Evolutionary conservation across 2,329 filamentous ascomycete species (phyloP).

Genomic region (Sclerotinia trifoliorum): DNA sequence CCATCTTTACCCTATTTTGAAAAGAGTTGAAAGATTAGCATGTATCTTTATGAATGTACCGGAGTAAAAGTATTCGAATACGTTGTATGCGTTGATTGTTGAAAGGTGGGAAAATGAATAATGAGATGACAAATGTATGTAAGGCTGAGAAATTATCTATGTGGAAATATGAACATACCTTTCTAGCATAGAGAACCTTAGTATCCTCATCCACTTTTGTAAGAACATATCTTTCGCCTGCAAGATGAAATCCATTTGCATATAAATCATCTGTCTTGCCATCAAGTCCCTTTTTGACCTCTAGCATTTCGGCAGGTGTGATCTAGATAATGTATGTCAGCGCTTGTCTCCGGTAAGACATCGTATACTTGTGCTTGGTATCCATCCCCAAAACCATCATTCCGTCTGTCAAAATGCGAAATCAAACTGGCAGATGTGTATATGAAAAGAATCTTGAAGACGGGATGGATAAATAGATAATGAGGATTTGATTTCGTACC

Average conservation of each 20-base stretch:
- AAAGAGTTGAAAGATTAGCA: constrained; percentile 9
- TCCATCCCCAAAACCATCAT: neutral
- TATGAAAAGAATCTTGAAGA: neutral
- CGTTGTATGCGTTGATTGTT: neutral
- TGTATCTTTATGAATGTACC: neutral
- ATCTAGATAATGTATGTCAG: constrained; percentile 44
- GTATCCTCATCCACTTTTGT: constrained; percentile 73
- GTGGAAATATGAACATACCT: constrained; percentile 48
- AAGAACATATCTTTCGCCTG: constrained; percentile 74
- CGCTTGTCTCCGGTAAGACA: constrained; percentile 5
- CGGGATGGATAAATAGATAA: neutral
- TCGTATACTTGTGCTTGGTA: neutral
- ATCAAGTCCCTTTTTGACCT: constrained; percentile 53
- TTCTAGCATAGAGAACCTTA: constrained; percentile 71
- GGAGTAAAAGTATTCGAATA: neutral
- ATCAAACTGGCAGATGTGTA: neutral
- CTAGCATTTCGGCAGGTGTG: constrained; percentile 59
- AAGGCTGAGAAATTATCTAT: neutral
- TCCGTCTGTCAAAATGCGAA: neutral
- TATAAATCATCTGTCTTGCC: constrained; percentile 60
- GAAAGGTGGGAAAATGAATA: neutral
- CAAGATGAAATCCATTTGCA: constrained; percentile 71
- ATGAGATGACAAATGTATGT: neutral
- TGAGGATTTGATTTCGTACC: constrained; percentile 29
- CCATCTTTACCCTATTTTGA: constrained; percentile 69